A percentile compares a stretch with the other conserved stretches of the same genome.
Conservation (phyloP, 2,329 filamentous ascomycete species). For the Monosporascus sp. region DNA sequence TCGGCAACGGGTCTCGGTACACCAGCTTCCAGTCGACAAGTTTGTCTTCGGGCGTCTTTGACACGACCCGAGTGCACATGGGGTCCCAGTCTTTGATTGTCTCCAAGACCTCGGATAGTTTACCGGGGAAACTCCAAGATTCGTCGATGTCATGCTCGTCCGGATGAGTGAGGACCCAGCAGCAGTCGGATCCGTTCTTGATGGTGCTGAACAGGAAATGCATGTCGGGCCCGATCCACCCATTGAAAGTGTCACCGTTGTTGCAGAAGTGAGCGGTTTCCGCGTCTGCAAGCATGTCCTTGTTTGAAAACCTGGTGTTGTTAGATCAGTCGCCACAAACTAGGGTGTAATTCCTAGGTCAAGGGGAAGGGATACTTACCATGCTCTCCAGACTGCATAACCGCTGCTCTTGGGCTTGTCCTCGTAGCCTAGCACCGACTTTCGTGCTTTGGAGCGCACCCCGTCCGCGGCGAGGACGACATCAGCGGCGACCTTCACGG, state of each 20-base stretch:
- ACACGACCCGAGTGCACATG: slow-evolving; percentile 40
- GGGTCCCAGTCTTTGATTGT: slow-evolving; percentile 49
- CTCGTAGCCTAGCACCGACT: slow-evolving; percentile 45
- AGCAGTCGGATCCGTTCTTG: slow-evolving; percentile 50
- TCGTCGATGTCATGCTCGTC: slow-evolving; percentile 51
- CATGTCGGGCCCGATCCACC: slow-evolving; percentile 52
- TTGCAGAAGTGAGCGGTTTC: slow-evolving; percentile 48
- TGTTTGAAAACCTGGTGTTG: slow-evolving; percentile 38
- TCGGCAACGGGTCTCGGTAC: slow-evolving; percentile 43
- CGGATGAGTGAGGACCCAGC: slow-evolving; percentile 53
- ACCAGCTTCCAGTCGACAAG: slow-evolving; percentile 48
- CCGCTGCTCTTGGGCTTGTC: slow-evolving; percentile 47
- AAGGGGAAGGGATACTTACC: slow-evolving; percentile 29
- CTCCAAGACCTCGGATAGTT: slow-evolving; percentile 45
- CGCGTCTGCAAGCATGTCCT: slow-evolving; percentile 46
- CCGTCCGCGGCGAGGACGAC: slow-evolving; percentile 51
- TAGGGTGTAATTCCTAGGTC: neutral
- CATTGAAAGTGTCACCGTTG: slow-evolving; percentile 54
- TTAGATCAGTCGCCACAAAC: neutral
- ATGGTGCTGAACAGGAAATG: slow-evolving; percentile 54
- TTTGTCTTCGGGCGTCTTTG: slow-evolving; percentile 35
- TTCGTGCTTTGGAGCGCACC: slow-evolving; percentile 46
- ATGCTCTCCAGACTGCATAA: slow-evolving; percentile 48
- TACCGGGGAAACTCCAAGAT: slow-evolving; percentile 49
- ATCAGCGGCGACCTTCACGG: slow-evolving; percentile 35